These are phyloP conservation scores for Apiotrichum montevideense DNA, from an alignment of 1,284 basidiomycete genomes.

Conservation along the genomic window DNA sequence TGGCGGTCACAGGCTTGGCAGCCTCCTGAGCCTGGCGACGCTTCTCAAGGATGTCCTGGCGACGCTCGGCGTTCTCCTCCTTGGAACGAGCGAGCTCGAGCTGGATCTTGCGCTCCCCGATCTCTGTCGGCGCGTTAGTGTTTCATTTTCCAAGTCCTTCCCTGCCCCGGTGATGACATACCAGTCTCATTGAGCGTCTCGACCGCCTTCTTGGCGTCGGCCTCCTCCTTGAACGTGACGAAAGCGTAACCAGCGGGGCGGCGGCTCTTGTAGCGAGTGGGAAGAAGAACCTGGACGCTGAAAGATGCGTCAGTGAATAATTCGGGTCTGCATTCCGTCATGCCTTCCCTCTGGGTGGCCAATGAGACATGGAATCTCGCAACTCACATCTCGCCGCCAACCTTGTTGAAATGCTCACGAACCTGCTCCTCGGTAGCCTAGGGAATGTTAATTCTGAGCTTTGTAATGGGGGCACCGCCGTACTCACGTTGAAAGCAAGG, in stretches of 20 bases:
- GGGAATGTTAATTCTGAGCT: neutral
- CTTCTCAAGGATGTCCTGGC: conserved; percentile 25
- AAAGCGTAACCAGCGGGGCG: conserved; percentile 74
- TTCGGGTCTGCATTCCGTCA: no score
- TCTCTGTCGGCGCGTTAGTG: conserved; percentile 47
- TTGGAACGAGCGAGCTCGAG: conserved; percentile 88
- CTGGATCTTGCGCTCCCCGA: conserved; percentile 78
- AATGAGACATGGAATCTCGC: neutral
- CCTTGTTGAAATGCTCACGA: conserved; percentile 31
- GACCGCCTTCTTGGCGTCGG: conserved; percentile 78
- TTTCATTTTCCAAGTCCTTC: neutral
- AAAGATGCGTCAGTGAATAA: neutral
- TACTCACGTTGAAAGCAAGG: conserved; percentile 37
- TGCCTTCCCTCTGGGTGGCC: no score
- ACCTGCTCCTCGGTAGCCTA: conserved; percentile 42
- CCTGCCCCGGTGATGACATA: neutral
- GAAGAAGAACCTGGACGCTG: conserved; percentile 36
- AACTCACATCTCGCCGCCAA: conserved; percentile 41
- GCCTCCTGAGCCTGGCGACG: conserved; percentile 26
- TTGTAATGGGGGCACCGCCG: neutral
- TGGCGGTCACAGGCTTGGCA: conserved; percentile 40
- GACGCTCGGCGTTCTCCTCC: conserved; percentile 63
- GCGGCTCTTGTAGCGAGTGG: conserved; percentile 33
- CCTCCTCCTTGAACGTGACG: conserved; percentile 70
- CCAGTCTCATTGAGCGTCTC: conserved; percentile 65